A percentile compares a stretch with the other conserved stretches of the same genome.
Conservation (phyloP, 176 grass and related monocot genomes). For the Avena atlantica region DNA sequence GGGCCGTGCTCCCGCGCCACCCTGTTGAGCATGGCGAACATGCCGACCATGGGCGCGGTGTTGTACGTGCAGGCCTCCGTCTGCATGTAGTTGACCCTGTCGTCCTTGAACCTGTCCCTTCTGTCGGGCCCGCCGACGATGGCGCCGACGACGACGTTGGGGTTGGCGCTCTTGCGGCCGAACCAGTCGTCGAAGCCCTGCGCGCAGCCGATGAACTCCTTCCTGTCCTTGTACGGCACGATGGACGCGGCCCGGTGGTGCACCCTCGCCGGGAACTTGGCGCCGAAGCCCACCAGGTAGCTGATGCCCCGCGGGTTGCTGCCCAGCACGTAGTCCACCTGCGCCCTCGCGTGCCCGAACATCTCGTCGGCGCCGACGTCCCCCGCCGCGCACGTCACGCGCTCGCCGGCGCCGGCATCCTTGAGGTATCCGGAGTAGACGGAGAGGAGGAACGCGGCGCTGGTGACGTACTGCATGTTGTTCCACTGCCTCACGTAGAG, state of each 20-base stretch:
- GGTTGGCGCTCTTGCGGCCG: slow-evolving; percentile 52
- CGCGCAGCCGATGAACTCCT: slow-evolving; percentile 62
- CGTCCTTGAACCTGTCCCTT: slow-evolving; percentile 55
- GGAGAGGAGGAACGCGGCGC: slow-evolving; percentile 66
- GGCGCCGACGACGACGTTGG: slow-evolving; percentile 68
- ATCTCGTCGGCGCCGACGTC: slow-evolving; percentile 37
- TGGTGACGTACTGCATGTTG: slow-evolving; percentile 87
- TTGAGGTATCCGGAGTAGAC: slow-evolving; percentile 65
- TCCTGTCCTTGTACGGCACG: slow-evolving; percentile 63
- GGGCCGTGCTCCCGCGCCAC: not conserved
- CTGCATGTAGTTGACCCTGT: slow-evolving; percentile 63
- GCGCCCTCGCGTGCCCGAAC: slow-evolving; percentile 44
- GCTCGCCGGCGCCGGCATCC: not conserved
- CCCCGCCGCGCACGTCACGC: slow-evolving; percentile 7
- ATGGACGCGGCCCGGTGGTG: slow-evolving; percentile 77
- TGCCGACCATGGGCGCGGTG: slow-evolving; percentile 58
- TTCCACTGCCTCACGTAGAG: slow-evolving; percentile 78
- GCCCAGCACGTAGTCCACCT: slow-evolving; percentile 78
- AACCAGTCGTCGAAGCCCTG: slow-evolving; percentile 71
- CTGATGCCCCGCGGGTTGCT: slow-evolving; percentile 67
- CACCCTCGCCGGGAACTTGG: slow-evolving; percentile 54
- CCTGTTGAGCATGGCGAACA: slow-evolving; percentile 73
- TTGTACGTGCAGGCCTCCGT: slow-evolving; percentile 62
- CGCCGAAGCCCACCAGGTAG: slow-evolving; percentile 84
- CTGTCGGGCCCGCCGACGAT: slow-evolving; percentile 75